A percentile compares a stretch with the other conserved stretches of the same genome.
Evolutionary conservation across 192 early-diverging fungal genomes (phyloP).

Genomic region (Allomyces macrogynus): DNA sequence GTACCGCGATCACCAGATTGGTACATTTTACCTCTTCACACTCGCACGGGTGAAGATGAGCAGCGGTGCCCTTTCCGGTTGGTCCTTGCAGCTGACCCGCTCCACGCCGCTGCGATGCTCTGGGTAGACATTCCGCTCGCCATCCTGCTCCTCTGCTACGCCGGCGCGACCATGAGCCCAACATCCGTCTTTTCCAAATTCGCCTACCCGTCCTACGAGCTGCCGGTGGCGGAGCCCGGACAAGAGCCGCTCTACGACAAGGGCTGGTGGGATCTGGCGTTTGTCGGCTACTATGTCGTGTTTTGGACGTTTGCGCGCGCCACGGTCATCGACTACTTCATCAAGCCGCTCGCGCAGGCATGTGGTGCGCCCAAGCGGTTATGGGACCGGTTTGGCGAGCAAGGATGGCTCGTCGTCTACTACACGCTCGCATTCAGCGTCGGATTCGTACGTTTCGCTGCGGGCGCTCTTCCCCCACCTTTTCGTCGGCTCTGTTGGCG

Average conservation of each 20-base stretch:
- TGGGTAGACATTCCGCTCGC: too few relatives aligned
- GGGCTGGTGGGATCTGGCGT: slow-evolving; percentile 33
- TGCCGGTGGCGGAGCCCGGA: too few relatives aligned
- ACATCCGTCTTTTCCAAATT: too few relatives aligned
- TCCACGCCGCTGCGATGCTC: too few relatives aligned
- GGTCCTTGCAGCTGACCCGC: too few relatives aligned
- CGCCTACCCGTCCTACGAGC: too few relatives aligned
- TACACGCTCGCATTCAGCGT: slow-evolving; percentile 26
- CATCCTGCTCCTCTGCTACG: too few relatives aligned
- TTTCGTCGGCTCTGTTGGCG: not conserved
- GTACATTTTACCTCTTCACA: not conserved
- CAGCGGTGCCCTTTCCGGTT: too few relatives aligned
- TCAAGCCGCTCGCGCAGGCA: slow-evolving; percentile 19
- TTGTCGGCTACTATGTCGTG: slow-evolving; percentile 43
- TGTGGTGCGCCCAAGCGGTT: slow-evolving; percentile 12
- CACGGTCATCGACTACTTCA: slow-evolving; percentile 25
- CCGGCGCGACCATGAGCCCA: too few relatives aligned
- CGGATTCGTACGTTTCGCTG: not conserved
- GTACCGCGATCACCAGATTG: not conserved
- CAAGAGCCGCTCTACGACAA: slow-evolving; percentile 12
- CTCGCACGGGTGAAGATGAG: too few relatives aligned
- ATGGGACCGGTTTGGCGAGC: slow-evolving; percentile 42
- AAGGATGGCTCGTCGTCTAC: slow-evolving; percentile 46
- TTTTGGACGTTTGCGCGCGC: slow-evolving; percentile 41
- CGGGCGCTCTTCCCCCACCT: too few relatives aligned